These are phyloP conservation scores for Apiotrichum akiyoshidainum DNA, from an alignment of 1,284 basidiomycete genomes.

Conservation along the genomic window DNA sequence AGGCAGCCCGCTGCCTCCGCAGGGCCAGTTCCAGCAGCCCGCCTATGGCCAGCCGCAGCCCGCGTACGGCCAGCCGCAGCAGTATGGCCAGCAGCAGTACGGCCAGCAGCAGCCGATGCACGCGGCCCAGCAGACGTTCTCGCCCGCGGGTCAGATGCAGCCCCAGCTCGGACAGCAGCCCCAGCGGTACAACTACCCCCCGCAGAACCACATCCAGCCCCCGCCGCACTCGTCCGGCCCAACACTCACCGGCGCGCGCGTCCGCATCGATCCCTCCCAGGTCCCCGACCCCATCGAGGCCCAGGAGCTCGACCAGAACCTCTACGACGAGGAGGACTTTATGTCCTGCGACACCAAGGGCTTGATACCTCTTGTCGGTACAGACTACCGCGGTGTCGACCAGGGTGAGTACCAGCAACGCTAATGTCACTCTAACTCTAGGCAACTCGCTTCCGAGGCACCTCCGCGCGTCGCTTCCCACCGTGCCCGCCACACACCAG, in stretches of 20 bases:
- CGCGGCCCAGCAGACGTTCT: neutral
- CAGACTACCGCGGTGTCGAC: slow-evolving; percentile 84
- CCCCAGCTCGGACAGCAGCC: slow-evolving; percentile 31
- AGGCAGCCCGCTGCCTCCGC: neutral
- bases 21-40: slow-evolving; percentile 17
- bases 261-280: slow-evolving; percentile 83
- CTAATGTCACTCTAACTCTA: slow-evolving; percentile 27
- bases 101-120: neutral
- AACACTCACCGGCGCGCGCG: slow-evolving; percentile 63
- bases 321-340: slow-evolving; percentile 76
- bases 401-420: slow-evolving; percentile 62
- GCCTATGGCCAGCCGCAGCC: slow-evolving; percentile 10
- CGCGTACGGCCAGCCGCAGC: slow-evolving; percentile 6
- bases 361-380: slow-evolving; percentile 77
- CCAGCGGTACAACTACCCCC: slow-evolving; percentile 26
- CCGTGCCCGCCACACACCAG: slow-evolving; percentile 73
- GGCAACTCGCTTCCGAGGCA: slow-evolving; percentile 69
- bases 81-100: slow-evolving; percentile 9
- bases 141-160: slow-evolving; percentile 6
- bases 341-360: slow-evolving; percentile 69
- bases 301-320: slow-evolving; percentile 75
- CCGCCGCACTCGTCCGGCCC: slow-evolving; percentile 76
- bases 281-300: slow-evolving; percentile 86
- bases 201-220: slow-evolving; percentile 60
- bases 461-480: slow-evolving; percentile 65